Conservation (phyloP, 164 flowering plant genomes). For the Vitis rupestris region DNA sequence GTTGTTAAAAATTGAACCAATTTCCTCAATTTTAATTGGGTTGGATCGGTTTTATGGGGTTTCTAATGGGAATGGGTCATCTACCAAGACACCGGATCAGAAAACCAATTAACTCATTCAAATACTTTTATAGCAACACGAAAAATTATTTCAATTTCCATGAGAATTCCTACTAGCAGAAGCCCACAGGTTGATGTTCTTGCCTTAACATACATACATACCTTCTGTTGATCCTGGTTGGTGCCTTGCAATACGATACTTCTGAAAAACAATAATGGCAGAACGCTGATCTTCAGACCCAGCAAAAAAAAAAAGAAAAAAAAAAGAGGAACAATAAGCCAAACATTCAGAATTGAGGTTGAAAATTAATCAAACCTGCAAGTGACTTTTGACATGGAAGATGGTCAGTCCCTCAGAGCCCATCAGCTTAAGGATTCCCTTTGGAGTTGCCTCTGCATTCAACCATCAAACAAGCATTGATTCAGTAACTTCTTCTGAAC, state of each 20-base stretch:
- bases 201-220: constrained; percentile 10
- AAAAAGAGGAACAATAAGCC: background rate
- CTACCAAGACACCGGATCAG: no score
- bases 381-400: constrained; percentile 70
- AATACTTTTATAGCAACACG: no score
- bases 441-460: constrained; percentile 64
- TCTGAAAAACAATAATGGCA: constrained; percentile 27
- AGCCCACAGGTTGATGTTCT: no score
- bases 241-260: constrained; percentile 61
- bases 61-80: no score
- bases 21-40: no score
- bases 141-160: no score
- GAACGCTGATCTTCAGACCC: background rate
- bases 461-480: constrained; percentile 6
- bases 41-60: no score
- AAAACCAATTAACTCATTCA: no score
- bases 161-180: no score
- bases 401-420: constrained; percentile 57
- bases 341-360: background rate
- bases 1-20: no score
- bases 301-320: no score
- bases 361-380: constrained; percentile 38
- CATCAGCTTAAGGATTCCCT: constrained; percentile 61
- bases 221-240: constrained; percentile 49
- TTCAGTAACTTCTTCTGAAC: background rate